Conservation (phyloP, 2,329 filamentous ascomycete genomes). For the Scedosporium aurantiacum region DNA sequence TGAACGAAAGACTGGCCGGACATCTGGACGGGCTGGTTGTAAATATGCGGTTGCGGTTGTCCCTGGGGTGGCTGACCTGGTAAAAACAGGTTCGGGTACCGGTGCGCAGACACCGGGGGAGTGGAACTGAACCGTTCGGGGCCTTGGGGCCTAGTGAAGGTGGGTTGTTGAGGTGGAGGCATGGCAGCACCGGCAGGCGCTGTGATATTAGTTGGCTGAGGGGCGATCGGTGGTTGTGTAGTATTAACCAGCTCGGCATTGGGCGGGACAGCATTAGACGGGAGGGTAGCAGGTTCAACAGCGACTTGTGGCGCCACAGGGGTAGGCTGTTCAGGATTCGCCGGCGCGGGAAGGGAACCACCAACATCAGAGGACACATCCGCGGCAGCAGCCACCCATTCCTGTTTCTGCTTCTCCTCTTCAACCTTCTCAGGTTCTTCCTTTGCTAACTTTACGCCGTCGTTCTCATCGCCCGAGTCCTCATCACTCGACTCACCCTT, state of each 20-base stretch:
- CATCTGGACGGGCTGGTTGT: background rate
- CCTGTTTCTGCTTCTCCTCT: background rate
- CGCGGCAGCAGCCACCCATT: background rate
- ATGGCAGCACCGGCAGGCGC: background rate
- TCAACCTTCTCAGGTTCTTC: background rate
- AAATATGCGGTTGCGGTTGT: conserved; percentile 8
- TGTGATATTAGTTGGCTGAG: background rate
- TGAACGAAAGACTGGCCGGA: background rate
- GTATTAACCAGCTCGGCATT: background rate
- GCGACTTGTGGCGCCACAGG: background rate
- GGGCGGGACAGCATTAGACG: background rate
- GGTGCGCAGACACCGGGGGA: conserved; percentile 37
- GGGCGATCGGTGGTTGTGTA: background rate
- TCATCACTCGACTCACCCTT: conserved; percentile 1
- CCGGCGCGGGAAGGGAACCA: background rate
- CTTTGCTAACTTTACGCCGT: background rate
- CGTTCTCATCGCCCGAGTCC: background rate
- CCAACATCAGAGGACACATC: background rate
- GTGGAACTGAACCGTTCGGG: background rate
- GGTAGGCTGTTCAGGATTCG: background rate
- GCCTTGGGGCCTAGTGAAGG: background rate
- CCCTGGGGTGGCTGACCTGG: conserved; percentile 11
- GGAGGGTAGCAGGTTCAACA: background rate
- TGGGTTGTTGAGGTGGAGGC: background rate
- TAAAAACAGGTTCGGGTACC: conserved; percentile 37